Conservation (phyloP, 495 filamentous ascomycete species). For the Penicillium herquei region DNA sequence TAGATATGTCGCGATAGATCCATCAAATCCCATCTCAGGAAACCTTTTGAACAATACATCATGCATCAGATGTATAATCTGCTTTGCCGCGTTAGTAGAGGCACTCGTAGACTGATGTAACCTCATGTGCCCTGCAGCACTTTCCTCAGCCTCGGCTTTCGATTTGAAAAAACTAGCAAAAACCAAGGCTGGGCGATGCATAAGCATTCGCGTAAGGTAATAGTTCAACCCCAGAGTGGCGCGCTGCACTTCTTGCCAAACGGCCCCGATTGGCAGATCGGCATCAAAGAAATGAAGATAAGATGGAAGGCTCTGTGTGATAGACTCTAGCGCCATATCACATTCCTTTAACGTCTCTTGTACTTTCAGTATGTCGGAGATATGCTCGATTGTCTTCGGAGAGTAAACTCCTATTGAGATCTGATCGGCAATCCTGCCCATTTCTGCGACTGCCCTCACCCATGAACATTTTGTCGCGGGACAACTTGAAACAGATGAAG, state of each 20-base stretch:
- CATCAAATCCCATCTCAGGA: background rate
- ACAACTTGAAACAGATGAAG: too few species aligned
- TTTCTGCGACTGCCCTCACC: background rate
- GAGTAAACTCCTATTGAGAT: background rate
- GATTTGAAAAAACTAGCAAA: conserved; percentile 15
- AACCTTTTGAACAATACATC: background rate
- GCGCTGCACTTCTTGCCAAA: background rate
- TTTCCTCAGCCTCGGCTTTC: background rate
- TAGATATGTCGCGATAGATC: background rate
- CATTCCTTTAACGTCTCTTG: background rate
- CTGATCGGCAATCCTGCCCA: background rate
- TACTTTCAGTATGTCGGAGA: too few species aligned
- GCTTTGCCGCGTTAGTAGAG: background rate
- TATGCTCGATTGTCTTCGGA: background rate
- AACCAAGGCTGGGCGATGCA: conserved; percentile 69
- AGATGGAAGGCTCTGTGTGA: background rate
- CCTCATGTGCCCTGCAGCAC: background rate
- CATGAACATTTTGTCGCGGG: background rate
- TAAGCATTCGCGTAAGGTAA: background rate
- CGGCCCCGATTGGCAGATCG: background rate
- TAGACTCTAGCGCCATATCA: background rate
- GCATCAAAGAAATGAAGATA: background rate
- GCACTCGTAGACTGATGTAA: background rate
- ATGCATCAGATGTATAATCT: background rate
- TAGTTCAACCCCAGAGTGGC: background rate